phyloP scores from a whole-genome alignment of 768 basidiomycete genomes.

The Mycena pura region DNA sequence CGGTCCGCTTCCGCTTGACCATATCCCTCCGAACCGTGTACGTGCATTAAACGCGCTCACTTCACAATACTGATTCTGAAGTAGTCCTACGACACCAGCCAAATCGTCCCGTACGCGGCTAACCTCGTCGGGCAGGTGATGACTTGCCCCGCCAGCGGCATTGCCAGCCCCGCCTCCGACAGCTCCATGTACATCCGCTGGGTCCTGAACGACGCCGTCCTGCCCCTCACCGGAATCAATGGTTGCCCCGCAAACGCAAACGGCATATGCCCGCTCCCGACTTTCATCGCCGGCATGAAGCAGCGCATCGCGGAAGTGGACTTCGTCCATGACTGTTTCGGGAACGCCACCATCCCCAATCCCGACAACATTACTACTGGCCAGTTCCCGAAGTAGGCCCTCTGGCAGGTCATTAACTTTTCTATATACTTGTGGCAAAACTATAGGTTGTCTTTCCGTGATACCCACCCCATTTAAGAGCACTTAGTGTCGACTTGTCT shows the following conservation, averaged over 20 bases:
- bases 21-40: constrained; percentile 61
- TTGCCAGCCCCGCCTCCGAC: neutral
- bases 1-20: constrained; percentile 69
- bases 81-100: constrained; percentile 40
- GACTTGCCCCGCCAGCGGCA: constrained; percentile 46
- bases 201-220: constrained; percentile 77
- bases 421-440: no score
- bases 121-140: constrained; percentile 55
- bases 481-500: no score
- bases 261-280: constrained; percentile 66
- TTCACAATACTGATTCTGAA: constrained; percentile 48
- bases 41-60: constrained; percentile 35
- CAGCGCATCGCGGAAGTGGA: constrained; percentile 63
- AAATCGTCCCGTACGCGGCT: constrained; percentile 42
- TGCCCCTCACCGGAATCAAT: constrained; percentile 69
- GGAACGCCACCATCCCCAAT: constrained; percentile 50
- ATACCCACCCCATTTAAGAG: no score
- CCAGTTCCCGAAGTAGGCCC: no score
- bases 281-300: constrained; percentile 66
- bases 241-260: constrained; percentile 63
- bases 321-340: constrained; percentile 67
- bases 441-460: no score
- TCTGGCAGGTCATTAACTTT: no score
- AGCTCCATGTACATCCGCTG: constrained; percentile 44
- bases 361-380: no score